Conservation (phyloP, 1,284 basidiomycete genomes). For the Ganoderma sinense region DNA sequence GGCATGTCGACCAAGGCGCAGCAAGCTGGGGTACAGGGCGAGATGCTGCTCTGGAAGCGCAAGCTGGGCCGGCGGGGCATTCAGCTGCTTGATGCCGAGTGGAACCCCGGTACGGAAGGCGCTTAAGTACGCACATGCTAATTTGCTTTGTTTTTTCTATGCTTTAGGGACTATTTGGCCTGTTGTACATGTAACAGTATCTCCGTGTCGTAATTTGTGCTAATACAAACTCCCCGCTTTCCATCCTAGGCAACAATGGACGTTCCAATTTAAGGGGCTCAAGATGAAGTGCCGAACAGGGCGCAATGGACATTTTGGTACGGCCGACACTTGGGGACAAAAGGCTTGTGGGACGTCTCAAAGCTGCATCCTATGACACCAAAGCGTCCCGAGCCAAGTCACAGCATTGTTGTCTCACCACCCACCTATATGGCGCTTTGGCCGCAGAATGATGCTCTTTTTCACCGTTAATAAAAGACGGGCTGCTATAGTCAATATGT, state of each 20-base stretch:
- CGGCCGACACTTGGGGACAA: not conserved
- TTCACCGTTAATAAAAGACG: not conserved
- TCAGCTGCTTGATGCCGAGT: conserved; percentile 70
- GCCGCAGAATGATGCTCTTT: not conserved
- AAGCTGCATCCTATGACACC: not conserved
- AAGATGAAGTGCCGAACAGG: not conserved
- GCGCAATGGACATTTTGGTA: not conserved
- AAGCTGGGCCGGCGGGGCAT: conserved; percentile 63
- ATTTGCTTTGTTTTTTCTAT: conserved; percentile 2
- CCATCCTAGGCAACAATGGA: not conserved
- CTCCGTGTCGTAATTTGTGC: conserved; percentile 6
- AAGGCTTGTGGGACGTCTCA: not conserved
- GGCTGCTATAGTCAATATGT: not conserved
- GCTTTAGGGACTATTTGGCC: not conserved
- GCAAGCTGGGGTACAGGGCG: conserved; percentile 78
- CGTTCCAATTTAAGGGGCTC: not conserved
- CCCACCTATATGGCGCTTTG: not conserved
- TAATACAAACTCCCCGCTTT: not conserved
- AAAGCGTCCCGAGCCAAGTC: not conserved
- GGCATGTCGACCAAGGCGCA: conserved; percentile 70
- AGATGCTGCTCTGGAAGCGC: conserved; percentile 75
- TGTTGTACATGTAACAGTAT: conserved; percentile 5
- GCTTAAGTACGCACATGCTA: not conserved
- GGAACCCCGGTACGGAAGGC: conserved; percentile 50
- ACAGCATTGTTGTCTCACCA: not conserved